Conservation (phyloP, 805 yeast species). For the Ogataea salicorniae region DNA sequence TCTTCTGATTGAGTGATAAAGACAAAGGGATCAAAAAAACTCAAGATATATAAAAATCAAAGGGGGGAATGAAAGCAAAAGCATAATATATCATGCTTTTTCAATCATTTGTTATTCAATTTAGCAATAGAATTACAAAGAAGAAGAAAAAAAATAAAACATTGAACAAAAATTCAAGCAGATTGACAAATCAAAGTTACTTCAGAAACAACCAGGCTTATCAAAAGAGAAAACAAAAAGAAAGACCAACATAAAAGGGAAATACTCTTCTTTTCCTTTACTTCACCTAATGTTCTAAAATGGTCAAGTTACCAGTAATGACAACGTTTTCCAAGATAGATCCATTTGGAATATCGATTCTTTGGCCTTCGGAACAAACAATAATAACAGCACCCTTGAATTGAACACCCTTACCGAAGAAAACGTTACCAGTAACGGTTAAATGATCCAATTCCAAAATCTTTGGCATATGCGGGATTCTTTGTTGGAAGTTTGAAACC, state of each 20-base stretch:
- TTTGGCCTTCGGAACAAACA: constrained; percentile 95
- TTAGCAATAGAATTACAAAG: too few species aligned
- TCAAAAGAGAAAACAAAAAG: not conserved
- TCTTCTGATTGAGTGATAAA: too few species aligned
- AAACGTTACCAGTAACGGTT: constrained; percentile 95
- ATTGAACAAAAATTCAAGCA: too few species aligned
- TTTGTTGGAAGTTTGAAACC: constrained; percentile 82
- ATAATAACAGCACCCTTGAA: constrained; percentile 96
- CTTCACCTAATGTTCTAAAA: constrained; percentile 68
- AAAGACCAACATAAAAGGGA: not conserved
- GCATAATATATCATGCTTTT: too few species aligned
- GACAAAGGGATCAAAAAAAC: too few species aligned
- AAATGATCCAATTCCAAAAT: constrained; percentile 95
- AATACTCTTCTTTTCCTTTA: not conserved
- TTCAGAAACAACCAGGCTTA: not conserved
- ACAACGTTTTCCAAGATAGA: constrained; percentile 93
- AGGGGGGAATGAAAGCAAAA: too few species aligned
- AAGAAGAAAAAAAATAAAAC: too few species aligned
- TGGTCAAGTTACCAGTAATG: constrained; percentile 92
- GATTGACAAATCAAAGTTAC: too few species aligned
- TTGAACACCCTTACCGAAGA: constrained; percentile 81
- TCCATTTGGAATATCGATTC: constrained; percentile 96
- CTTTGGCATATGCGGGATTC: constrained; percentile 94
- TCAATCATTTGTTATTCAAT: too few species aligned
- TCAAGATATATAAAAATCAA: too few species aligned